These are phyloP conservation scores for Aspergillus uvarum DNA, from an alignment of 2,329 filamentous ascomycete genomes.

Conservation along the genomic window DNA sequence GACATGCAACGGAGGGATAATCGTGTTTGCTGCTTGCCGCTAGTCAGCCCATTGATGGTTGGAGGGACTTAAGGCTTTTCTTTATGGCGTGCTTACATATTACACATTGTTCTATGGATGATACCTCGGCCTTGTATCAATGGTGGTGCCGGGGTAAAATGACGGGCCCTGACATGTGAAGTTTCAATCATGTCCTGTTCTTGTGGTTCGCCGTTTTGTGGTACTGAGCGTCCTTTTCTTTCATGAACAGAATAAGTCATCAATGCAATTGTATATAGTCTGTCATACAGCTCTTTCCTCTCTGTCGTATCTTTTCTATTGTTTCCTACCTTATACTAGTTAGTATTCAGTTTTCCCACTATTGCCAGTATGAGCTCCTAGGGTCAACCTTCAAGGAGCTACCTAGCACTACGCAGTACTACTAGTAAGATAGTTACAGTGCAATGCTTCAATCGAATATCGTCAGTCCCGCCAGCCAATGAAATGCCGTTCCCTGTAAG, in stretches of 20 bases:
- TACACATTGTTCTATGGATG: background rate
- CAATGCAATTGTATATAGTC: background rate
- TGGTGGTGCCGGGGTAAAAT: constrained; percentile 11
- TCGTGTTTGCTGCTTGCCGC: background rate
- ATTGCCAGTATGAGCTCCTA: too few relatives aligned
- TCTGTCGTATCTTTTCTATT: background rate
- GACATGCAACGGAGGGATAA: background rate
- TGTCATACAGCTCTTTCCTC: background rate
- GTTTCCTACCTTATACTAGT: too few relatives aligned
- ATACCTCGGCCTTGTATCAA: background rate
- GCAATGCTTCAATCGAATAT: background rate
- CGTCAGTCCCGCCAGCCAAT: background rate
- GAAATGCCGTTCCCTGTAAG: background rate
- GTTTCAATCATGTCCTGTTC: constrained; percentile 1
- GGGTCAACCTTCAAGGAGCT: too few relatives aligned
- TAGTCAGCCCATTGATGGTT: background rate
- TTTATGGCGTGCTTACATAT: background rate
- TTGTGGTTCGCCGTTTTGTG: constrained; percentile 8
- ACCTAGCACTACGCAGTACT: too few relatives aligned
- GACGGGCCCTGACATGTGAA: constrained; percentile 7
- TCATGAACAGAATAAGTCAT: background rate
- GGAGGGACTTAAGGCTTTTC: background rate
- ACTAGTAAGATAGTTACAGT: too few relatives aligned
- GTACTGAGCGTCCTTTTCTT: constrained; percentile 7
- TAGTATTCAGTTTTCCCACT: too few relatives aligned